Percentiles rank a stretch among this genome's conserved stretches.
Conservation (phyloP, 2,329 filamentous ascomycete species). For the Alternaria gansuensis region DNA sequence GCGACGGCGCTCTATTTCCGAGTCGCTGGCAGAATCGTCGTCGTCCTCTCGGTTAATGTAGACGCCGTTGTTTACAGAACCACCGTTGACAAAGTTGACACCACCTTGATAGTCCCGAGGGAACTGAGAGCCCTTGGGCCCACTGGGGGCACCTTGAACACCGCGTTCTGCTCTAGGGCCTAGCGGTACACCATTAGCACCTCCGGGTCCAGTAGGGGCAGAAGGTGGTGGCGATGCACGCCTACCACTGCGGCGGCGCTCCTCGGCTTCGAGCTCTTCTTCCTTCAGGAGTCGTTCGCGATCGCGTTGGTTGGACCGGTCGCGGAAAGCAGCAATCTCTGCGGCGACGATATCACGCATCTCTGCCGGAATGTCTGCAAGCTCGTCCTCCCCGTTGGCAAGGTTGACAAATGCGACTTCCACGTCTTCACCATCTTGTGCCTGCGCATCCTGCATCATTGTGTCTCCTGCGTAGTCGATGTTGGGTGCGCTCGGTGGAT, state of each 20-base stretch:
- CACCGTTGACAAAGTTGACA: conserved; percentile 83
- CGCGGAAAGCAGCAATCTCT: conserved; percentile 93
- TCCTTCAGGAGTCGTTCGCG: conserved; percentile 86
- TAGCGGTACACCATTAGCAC: conserved; percentile 78
- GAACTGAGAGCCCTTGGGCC: conserved; percentile 71
- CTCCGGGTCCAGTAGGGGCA: conserved; percentile 68
- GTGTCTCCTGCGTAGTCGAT: conserved; percentile 72
- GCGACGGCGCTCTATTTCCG: conserved; percentile 79
- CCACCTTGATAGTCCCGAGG: conserved; percentile 79
- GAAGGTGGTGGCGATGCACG: conserved; percentile 70
- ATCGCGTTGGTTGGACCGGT: conserved; percentile 87
- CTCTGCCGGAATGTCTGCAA: conserved; percentile 93
- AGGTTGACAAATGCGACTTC: conserved; percentile 92
- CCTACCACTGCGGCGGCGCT: conserved; percentile 75
- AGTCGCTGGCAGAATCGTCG: conserved; percentile 86
- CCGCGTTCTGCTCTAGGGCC: conserved; percentile 72
- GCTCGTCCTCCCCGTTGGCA: conserved; percentile 78
- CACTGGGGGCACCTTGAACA: conserved; percentile 78
- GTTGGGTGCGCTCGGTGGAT: conserved; percentile 60
- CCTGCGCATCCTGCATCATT: conserved; percentile 69
- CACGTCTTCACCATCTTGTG: conserved; percentile 67
- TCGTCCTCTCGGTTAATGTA: conserved; percentile 76
- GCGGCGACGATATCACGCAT: conserved; percentile 94
- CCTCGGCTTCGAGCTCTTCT: conserved; percentile 89
- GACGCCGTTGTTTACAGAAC: conserved; percentile 67